Conservation (phyloP, 2,329 filamentous ascomycete genomes). For the Calonectria naviculata region DNA sequence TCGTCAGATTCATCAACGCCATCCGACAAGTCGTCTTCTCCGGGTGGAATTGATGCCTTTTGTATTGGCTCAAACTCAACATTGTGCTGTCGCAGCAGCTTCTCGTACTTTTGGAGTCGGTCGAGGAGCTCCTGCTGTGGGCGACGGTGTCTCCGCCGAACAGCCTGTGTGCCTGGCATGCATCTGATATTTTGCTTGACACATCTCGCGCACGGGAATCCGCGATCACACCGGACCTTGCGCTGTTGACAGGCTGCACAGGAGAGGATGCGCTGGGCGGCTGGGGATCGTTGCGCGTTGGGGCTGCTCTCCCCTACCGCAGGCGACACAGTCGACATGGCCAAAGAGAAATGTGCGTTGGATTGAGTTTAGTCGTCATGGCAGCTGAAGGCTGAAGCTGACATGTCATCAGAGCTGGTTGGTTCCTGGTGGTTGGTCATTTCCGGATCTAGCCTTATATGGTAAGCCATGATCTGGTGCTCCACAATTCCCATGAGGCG, state of each 20-base stretch:
- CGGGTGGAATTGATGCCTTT: background rate
- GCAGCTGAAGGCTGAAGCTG: too few species aligned
- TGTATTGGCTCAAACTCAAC: slow-evolving; percentile 64
- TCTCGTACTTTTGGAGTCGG: slow-evolving; percentile 67
- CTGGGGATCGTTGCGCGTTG: background rate
- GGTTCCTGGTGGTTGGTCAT: too few species aligned
- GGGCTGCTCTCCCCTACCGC: too few species aligned
- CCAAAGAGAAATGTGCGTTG: too few species aligned
- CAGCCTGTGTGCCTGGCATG: slow-evolving; percentile 49
- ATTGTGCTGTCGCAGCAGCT: slow-evolving; percentile 63
- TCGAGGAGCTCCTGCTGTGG: slow-evolving; percentile 69
- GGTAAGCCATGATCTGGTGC: too few species aligned
- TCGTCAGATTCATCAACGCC: background rate
- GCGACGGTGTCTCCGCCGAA: slow-evolving; percentile 53
- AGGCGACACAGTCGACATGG: too few species aligned
- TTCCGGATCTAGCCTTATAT: too few species aligned
- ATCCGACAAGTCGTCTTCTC: background rate
- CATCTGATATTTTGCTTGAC: slow-evolving; percentile 57
- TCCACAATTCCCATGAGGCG: too few species aligned
- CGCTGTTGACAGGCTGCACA: slow-evolving; percentile 74
- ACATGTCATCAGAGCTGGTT: too few species aligned
- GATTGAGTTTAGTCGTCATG: too few species aligned
- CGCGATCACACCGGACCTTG: slow-evolving; percentile 72
- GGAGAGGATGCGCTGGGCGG: slow-evolving; percentile 45
- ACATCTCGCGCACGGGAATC: slow-evolving; percentile 68